phyloP scores from a whole-genome alignment of 2,329 filamentous ascomycete genomes.

The Exophiala dermatitidis region DNA sequence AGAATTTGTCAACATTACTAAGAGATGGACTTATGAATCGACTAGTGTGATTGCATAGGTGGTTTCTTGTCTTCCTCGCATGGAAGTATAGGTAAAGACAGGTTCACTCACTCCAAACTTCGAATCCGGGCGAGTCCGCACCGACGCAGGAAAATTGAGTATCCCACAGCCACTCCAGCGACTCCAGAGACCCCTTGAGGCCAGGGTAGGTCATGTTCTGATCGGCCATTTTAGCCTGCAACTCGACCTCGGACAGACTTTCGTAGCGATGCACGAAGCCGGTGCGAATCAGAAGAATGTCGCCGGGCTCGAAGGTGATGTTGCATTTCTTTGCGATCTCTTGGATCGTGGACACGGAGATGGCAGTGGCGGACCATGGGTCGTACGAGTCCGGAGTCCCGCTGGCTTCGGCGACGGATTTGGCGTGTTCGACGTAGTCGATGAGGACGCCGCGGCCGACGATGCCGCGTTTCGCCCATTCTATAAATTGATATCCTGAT shows the following conservation, averaged over 20 bases:
- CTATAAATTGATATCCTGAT: conserved; percentile 25
- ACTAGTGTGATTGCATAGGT: neutral
- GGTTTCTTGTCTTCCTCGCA: too few species aligned
- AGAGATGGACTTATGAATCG: neutral
- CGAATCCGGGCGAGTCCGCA: conserved; percentile 30
- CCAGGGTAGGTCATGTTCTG: conserved; percentile 28
- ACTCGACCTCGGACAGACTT: conserved; percentile 33
- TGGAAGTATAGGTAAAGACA: neutral
- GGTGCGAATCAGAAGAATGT: conserved; percentile 24
- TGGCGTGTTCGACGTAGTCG: conserved; percentile 37
- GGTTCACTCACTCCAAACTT: conserved; percentile 41
- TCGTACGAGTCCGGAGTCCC: conserved; percentile 38
- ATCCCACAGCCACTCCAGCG: conserved; percentile 31
- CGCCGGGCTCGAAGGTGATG: conserved; percentile 20
- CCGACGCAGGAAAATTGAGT: conserved; percentile 30
- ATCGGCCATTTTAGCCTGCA: conserved; percentile 30
- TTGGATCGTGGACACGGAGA: conserved; percentile 15
- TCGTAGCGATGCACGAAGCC: conserved; percentile 55
- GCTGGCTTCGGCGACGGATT: conserved; percentile 40
- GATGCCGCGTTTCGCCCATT: conserved; percentile 37
- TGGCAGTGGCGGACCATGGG: conserved; percentile 43
- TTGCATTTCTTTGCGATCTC: conserved; percentile 13
- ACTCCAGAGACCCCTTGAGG: conserved; percentile 28
- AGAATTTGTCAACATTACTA: neutral
- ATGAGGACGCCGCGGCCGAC: conserved; percentile 43